Evolutionary conservation across 192 early-diverging fungal species (phyloP).

Genomic region (Entomortierella parvispora): DNA sequence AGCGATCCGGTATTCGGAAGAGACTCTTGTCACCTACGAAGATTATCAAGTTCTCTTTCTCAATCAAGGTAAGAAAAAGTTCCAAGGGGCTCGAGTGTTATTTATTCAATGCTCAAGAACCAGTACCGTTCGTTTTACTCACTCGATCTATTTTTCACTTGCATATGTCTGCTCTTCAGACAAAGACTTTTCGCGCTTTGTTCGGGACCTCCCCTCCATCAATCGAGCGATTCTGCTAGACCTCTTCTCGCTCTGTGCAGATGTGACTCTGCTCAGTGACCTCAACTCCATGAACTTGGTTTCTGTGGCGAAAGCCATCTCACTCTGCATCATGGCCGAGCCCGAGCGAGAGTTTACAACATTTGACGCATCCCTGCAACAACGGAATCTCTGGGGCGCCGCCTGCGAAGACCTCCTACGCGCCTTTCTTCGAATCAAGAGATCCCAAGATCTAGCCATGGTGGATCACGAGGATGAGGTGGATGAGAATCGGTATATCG

Average conservation of each 20-base stretch:
- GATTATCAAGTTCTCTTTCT: constrained; percentile 39
- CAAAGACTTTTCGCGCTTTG: constrained; percentile 32
- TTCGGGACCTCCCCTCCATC: constrained; percentile 25
- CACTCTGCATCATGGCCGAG: constrained; percentile 46
- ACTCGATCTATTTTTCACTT: neutral
- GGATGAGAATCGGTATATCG: constrained; percentile 44
- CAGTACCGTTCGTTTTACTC: too few relatives aligned
- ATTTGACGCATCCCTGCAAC: constrained; percentile 41
- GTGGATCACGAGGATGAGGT: constrained; percentile 44
- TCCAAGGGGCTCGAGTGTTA: too few relatives aligned
- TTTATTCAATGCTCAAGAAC: too few relatives aligned
- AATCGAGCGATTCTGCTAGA: constrained; percentile 46
- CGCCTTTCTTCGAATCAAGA: constrained; percentile 50
- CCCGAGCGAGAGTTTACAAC: constrained; percentile 36
- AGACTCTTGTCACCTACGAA: constrained; percentile 46
- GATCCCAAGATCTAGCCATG: constrained; percentile 33
- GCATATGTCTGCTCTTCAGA: constrained; percentile 9
- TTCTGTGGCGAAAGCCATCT: constrained; percentile 42
- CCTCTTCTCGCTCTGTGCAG: constrained; percentile 49
- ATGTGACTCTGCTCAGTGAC: constrained; percentile 37
- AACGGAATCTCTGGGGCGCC: constrained; percentile 41
- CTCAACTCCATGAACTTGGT: constrained; percentile 48
- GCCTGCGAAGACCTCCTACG: constrained; percentile 47
- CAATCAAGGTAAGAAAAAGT: constrained; percentile 27
- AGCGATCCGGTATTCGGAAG: constrained; percentile 42